These are phyloP conservation scores for Benincasa hispida DNA, from an alignment of 306 rosid genomes.

Conservation along the genomic window DNA sequence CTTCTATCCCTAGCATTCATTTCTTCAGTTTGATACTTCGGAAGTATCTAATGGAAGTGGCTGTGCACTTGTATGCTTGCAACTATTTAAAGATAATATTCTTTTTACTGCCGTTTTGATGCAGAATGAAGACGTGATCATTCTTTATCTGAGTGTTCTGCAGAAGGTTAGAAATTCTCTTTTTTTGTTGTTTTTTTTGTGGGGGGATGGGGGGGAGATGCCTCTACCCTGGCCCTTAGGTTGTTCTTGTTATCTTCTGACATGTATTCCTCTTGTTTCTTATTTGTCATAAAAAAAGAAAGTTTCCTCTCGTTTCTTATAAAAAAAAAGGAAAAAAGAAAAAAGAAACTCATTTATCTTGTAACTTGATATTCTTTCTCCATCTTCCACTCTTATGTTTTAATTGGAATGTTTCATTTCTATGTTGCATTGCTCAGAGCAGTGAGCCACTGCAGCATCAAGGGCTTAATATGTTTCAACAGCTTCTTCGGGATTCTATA, in stretches of 20 bases:
- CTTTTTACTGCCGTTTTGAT: constrained; percentile 3
- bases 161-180: constrained; percentile 58
- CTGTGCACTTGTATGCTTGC: not conserved
- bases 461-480: constrained; percentile 69
- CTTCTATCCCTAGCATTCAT: not conserved
- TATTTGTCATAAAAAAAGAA: too few relatives aligned
- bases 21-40: constrained; percentile 1
- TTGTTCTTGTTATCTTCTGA: too few relatives aligned
- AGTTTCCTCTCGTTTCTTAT: too few relatives aligned
- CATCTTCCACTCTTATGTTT: not conserved
- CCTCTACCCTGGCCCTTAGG: too few relatives aligned
- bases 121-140: constrained; percentile 91
- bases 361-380: constrained; percentile 1
- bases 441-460: constrained; percentile 70
- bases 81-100: not conserved
- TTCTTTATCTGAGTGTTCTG: constrained; percentile 61
- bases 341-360: constrained; percentile 23
- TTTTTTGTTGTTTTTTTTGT: too few relatives aligned
- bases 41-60: not conserved
- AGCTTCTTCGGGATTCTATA: constrained; percentile 71
- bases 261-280: too few relatives aligned
- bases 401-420: not conserved
- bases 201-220: too few relatives aligned
- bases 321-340: too few relatives aligned
- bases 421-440: constrained; percentile 47